phyloP scores from a whole-genome alignment of 1,139 yeast genomes.

The Geotrichum cucujoidarum region DNA sequence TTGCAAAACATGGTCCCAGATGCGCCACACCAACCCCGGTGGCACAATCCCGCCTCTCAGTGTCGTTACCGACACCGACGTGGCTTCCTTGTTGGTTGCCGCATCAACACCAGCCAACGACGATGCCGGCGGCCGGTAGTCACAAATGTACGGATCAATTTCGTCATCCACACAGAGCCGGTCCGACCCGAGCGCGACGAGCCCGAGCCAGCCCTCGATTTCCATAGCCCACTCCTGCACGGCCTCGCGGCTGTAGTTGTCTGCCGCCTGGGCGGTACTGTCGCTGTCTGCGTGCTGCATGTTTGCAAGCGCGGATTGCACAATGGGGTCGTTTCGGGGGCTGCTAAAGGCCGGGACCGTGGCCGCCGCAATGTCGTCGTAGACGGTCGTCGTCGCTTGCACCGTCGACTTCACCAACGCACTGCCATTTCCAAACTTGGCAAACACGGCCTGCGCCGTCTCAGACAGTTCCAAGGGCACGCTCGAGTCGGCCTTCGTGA shows the following conservation, averaged over 20 bases:
- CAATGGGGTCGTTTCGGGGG: conserved; percentile 13
- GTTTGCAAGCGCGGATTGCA: background rate
- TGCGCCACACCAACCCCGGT: conserved; percentile 14
- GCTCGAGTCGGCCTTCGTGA: background rate
- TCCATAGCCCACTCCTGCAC: conserved; percentile 32
- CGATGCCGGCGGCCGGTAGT: conserved; percentile 23
- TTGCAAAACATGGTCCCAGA: conserved; percentile 18
- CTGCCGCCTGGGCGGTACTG: background rate
- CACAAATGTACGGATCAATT: conserved; percentile 29
- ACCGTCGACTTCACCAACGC: background rate
- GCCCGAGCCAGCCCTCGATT: conserved; percentile 34
- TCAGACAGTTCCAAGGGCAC: background rate
- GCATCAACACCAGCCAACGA: background rate
- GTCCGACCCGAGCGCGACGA: conserved; percentile 27
- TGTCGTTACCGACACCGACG: conserved; percentile 19
- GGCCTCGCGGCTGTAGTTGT: conserved; percentile 20
- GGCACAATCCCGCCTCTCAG: conserved; percentile 25
- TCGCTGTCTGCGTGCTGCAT: background rate
- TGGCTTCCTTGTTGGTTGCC: conserved; percentile 6
- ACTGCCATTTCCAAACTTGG: background rate
- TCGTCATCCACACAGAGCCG: conserved; percentile 19
- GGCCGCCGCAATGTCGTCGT: conserved; percentile 7
- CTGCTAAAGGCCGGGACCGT: conserved; percentile 20
- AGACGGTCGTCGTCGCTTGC: conserved; percentile 13
- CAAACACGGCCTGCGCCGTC: conserved; percentile 1